Evolutionary conservation across 192 early-diverging fungal genomes (phyloP).

Genomic region (Backusella morwellensis): DNA sequence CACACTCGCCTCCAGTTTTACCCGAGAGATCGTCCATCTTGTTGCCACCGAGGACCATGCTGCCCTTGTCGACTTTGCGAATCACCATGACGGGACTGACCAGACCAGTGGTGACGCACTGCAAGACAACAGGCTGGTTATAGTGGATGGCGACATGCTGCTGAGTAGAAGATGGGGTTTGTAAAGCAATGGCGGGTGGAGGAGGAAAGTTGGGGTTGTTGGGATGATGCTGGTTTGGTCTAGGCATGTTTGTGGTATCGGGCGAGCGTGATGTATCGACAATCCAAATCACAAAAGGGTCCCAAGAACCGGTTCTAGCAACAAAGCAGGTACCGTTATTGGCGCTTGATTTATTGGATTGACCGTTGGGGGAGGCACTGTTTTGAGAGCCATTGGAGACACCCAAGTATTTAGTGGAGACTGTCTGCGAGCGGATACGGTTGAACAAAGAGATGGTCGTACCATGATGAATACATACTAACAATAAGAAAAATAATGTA

Average conservation of each 20-base stretch:
- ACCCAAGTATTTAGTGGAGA: slow-evolving; percentile 83
- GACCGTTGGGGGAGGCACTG: not conserved
- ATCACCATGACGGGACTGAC: slow-evolving; percentile 79
- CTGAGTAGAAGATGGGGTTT: slow-evolving; percentile 46
- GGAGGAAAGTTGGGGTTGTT: slow-evolving; percentile 51
- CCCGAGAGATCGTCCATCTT: slow-evolving; percentile 15
- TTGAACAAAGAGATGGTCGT: slow-evolving; percentile 87
- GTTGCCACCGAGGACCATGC: slow-evolving; percentile 66
- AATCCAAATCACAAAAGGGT: slow-evolving; percentile 85
- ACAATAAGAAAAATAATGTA: not conserved
- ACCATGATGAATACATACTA: slow-evolving; percentile 86
- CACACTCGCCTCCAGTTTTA: slow-evolving; percentile 40
- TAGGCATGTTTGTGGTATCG: slow-evolving; percentile 28
- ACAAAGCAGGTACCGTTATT: slow-evolving; percentile 64
- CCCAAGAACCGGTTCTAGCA: slow-evolving; percentile 74
- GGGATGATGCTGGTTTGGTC: slow-evolving; percentile 19
- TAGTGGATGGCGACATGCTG: slow-evolving; percentile 76
- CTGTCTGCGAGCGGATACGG: slow-evolving; percentile 85
- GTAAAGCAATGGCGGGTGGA: slow-evolving; percentile 71
- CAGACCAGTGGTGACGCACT: slow-evolving; percentile 82
- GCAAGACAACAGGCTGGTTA: slow-evolving; percentile 85
- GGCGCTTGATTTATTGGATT: not conserved
- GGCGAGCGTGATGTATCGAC: slow-evolving; percentile 60
- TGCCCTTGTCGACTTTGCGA: slow-evolving; percentile 81
- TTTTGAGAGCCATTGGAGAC: slow-evolving; percentile 41